Base-by-base conservation (phyloP, 495 filamentous ascomycete species). In the Bathelium albidoporum region DNA sequence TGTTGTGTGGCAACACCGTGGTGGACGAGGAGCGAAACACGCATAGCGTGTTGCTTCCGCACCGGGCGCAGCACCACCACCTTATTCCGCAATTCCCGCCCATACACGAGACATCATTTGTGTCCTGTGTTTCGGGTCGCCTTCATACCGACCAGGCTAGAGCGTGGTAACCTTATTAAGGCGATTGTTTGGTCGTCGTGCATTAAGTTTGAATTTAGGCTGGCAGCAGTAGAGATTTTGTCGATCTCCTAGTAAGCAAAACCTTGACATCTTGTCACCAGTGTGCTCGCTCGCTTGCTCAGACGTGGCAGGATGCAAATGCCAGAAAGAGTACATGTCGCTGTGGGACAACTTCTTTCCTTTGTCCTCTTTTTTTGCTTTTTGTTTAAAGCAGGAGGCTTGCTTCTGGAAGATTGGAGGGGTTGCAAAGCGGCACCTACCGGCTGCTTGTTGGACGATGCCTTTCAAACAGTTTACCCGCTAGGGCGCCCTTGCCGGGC, bases 231-330 rank as follows among this genome's bases (percentile, higher is more conserved):
- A 24, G 49, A 55, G 49, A 55, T 55, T 55, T n/a, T 55, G 49
- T 55, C 49, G 49, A 55, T 55, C 49, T 55, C 49, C 26, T 24
- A 55, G 12, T 29, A 16, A 49, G 44, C 36, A 49, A 49, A 16
- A 10, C 44, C 12, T 49, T 16, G 44, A 49, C 14, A n/a, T 49
- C 18, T 49, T 49, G 11, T 49, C 44, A 22, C 18, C 5, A 22
- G 20, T 55, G 20, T 55, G 49, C 11, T 55, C 7, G 49, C 49
- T 55, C 49, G 49, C 49, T 55, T 55, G 49, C 29, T 20, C 4
- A 55, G 49, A 55, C 49, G 49, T 55, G 12, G 49, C 49, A 55
- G 49, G 49, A 55, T 55, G 49, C 49, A 55, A 24, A 55, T 55
- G 49, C 49, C 49, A 55, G 49, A 55, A 55, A 26, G 4, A 55